Conservation (phyloP, 768 basidiomycete species). For the Naganishia antarctica region DNA sequence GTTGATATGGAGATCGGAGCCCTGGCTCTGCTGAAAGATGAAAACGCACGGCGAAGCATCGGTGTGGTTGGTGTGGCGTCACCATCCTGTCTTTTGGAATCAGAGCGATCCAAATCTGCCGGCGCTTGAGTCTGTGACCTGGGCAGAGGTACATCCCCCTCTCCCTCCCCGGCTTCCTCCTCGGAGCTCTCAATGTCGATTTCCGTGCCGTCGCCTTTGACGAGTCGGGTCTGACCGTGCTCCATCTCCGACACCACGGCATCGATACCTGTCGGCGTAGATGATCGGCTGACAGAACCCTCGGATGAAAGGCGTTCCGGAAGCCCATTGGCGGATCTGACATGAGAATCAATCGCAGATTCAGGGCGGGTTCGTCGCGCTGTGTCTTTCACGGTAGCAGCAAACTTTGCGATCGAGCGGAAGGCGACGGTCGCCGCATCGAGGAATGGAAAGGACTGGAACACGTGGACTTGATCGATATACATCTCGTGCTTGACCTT, state of each 20-base stretch:
- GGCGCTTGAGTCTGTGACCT: background rate
- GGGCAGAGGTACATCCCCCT: background rate
- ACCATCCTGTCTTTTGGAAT: background rate
- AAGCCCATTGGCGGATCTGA: background rate
- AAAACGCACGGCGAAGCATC: conserved; percentile 8
- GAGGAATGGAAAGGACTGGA: conserved; percentile 72
- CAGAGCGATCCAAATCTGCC: background rate
- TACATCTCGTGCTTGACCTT: conserved; percentile 81
- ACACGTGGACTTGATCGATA: conserved; percentile 90
- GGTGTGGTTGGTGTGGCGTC: background rate
- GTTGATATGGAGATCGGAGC: background rate
- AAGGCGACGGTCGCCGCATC: conserved; percentile 41
- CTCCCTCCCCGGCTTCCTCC: background rate
- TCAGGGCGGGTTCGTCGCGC: too few species aligned
- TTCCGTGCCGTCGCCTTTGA: conserved; percentile 28
- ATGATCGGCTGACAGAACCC: background rate
- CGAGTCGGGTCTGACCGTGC: conserved; percentile 18
- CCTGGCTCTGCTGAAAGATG: conserved; percentile 1
- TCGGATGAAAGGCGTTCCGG: background rate
- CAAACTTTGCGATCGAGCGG: conserved; percentile 36
- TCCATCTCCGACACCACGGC: conserved; percentile 25
- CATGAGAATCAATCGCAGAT: too few species aligned
- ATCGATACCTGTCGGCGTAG: conserved; percentile 22
- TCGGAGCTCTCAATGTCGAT: conserved; percentile 10
- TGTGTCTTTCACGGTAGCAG: conserved; percentile 7